phyloP scores from a whole-genome alignment of 306 rosid species.

The Cucurbita argyrosperma region DNA sequence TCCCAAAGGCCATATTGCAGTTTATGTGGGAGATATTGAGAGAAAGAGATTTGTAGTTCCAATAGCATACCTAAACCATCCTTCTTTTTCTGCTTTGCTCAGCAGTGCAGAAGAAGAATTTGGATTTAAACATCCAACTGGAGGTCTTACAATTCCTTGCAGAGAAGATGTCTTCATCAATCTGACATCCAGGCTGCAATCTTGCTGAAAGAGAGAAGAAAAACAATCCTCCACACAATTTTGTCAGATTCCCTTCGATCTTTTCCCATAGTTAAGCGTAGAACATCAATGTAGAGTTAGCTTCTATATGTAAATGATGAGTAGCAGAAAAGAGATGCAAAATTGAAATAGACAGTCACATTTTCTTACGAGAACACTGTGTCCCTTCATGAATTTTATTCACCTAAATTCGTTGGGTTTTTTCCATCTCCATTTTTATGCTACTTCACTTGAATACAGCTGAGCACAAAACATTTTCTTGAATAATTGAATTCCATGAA shows the following conservation, averaged over 20 bases:
- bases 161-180: slow-evolving; percentile 16
- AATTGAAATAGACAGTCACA: not conserved
- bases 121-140: slow-evolving; percentile 37
- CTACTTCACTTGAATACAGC: not conserved
- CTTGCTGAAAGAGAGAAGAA: not conserved
- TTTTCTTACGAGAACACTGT: not conserved
- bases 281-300: slow-evolving; percentile 1
- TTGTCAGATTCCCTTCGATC: not conserved
- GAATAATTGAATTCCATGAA: not conserved
- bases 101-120: slow-evolving; percentile 29
- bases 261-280: not conserved
- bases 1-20: slow-evolving; percentile 33
- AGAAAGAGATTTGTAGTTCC: slow-evolving; percentile 29
- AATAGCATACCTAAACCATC: slow-evolving; percentile 21
- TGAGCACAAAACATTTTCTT: not conserved
- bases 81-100: slow-evolving; percentile 23
- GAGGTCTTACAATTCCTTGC: slow-evolving; percentile 24
- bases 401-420: not conserved
- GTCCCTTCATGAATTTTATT: not conserved
- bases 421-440: not conserved
- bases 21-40: slow-evolving; percentile 28
- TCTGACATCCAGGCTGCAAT: slow-evolving; percentile 11
- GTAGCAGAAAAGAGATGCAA: not conserved
- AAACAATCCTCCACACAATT: not conserved
- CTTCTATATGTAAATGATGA: not conserved